Percentiles rank a stretch among this genome's conserved stretches.
Conservation (phyloP, 805 yeast species). For the Ogataea minuta region DNA sequence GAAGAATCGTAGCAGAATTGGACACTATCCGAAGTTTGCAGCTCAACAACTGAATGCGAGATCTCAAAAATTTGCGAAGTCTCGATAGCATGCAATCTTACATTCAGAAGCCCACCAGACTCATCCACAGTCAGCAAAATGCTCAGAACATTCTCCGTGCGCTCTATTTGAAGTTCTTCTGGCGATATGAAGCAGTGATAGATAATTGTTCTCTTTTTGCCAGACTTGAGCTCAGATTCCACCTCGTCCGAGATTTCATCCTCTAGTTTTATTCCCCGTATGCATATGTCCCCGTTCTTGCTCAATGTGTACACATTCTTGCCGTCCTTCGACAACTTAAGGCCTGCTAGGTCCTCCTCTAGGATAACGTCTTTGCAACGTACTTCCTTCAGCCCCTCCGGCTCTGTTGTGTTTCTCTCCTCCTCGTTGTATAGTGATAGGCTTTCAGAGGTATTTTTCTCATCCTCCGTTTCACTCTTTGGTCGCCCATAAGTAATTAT, state of each 20-base stretch:
- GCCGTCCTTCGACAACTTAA: constrained; percentile 30
- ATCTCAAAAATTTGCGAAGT: constrained; percentile 29
- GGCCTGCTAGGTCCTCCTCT: constrained; percentile 24
- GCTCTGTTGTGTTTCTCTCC: constrained; percentile 32
- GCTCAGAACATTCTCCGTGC: constrained; percentile 21
- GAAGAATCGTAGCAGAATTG: constrained; percentile 29
- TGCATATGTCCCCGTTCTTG: constrained; percentile 31
- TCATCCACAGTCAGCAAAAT: constrained; percentile 25
- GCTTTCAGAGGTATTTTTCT: constrained; percentile 30
- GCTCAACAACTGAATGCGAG: constrained; percentile 27
- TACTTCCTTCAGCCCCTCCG: constrained; percentile 34
- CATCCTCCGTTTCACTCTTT: constrained; percentile 23
- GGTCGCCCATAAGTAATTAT: constrained; percentile 28
- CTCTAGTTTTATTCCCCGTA: constrained; percentile 24
- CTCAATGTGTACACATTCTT: constrained; percentile 32
- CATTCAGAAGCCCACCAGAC: constrained; percentile 19
- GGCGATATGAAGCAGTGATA: constrained; percentile 29
- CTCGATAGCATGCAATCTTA: constrained; percentile 29
- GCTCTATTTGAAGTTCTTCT: constrained; percentile 24
- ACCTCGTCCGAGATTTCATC: constrained; percentile 13
- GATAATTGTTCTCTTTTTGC: constrained; percentile 16
- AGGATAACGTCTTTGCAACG: constrained; percentile 29
- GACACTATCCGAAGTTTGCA: constrained; percentile 14
- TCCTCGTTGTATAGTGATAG: constrained; percentile 30
- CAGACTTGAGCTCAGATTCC: constrained; percentile 11